Base-by-base conservation (phyloP, 2,329 filamentous ascomycete species). In the Bipolaris bicolor region DNA sequence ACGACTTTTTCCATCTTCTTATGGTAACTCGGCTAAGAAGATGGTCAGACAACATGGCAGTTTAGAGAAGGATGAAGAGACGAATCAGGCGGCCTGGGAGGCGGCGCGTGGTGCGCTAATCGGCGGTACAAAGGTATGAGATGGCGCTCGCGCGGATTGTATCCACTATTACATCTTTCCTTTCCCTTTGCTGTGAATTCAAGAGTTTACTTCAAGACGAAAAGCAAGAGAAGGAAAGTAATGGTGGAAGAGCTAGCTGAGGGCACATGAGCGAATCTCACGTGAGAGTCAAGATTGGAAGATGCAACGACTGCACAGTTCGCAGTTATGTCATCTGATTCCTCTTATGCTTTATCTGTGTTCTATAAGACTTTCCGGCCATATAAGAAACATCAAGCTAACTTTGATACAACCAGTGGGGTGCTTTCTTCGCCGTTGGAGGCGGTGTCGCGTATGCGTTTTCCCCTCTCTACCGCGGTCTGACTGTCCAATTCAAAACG, bases 391-490 rank as follows among this genome's bases (percentile, higher is more conserved):
- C 3, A 18, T 13, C 11, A 24, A 29, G 2, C 55, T 57, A 16
- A 57, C 55, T 26, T 24, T 7, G 1, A 1, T 6, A 31, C 22
- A 10, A 34, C 20, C 63, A 85, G 83, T 93, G 89, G 88, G 90
- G 90, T 53, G 77, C 84, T n/a, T 86, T 82, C 55, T 83, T 85
- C 15, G 88, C 84, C 0, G 72, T 88, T 22, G 79, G 90, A 7
- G 88, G 84, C 18, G 87, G 80, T 20, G 68, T 86, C 5, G 90
- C 86, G 16, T 88, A 86, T 62, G 78, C 80, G 20, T 82, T 87
- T 67, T 90, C 87, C 50, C 90, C 90, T 0, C 69, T 93, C 18
- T 94, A 93, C 72, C 84, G 89, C 20, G 84, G 87, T 1, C 53
- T 76, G 1, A 76, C 74, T 1, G 49, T 76, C 2, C 74, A 75